Evolutionary conservation across 2,329 filamentous ascomycete species (phyloP), one percentile per base, ranked within the genome.

Genomic region (Fusarium falciforme): DNA sequence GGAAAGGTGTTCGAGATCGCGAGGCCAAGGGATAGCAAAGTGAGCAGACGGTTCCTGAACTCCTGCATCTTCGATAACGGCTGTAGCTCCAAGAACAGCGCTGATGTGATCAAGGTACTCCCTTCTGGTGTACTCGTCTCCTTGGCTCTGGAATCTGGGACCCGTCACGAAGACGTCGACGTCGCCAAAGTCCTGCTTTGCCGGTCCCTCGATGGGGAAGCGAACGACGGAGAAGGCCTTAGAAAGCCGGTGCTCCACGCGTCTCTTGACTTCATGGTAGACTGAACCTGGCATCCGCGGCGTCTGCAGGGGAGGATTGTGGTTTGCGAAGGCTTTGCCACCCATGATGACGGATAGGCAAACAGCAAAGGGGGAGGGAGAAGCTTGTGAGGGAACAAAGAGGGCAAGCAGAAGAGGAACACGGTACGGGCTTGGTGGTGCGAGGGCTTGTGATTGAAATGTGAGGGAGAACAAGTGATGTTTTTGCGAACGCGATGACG

Each of bases 131-230:
- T 77, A 2, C 76, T 73, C 22, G 77, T 60, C 2, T 65, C 44
- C 22, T 68, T 69, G 70, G 36, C 47, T 8, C 31, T 11, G 52
- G 20, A 42, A 1, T 20, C 73, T 78, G 17, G 83, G 81, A 35
- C 79, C 79, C 0, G 84, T 83, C 2, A 94, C 87, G 2, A 94
- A 81, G 67, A 95, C 85, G 81, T 96, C 94, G 40, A 97, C 83
- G 73, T 96, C 94, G 22, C 94, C 94, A 77, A 90, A 88, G 74
- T 91, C 89, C 0, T 73, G 47, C 81, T 96, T 96, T 1, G 80
- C 91, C 0, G 93, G 93, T 0, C 89, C 92, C 74, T 94, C 92
- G 31, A 92, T 88, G 0, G 93, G 91, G 0, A 88, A 86, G 1
- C 85, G 87, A 6, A 93, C 89, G 9, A 83, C 83, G 0, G 82